Conservation (phyloP, 2,329 filamentous ascomycete genomes). For the Cytospora piceae region DNA sequence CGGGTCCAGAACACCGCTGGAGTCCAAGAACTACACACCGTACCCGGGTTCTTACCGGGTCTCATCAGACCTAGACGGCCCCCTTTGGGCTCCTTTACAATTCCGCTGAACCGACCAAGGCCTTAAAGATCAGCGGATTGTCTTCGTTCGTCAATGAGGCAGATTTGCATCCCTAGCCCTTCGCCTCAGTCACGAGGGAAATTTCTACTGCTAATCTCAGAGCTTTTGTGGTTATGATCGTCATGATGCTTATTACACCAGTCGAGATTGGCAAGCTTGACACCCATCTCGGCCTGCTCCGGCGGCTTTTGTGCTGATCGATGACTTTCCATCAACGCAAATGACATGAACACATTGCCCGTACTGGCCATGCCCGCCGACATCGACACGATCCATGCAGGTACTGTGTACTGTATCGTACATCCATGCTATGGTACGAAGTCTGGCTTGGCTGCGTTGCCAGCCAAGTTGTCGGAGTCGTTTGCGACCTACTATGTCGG, state of each 20-base stretch:
- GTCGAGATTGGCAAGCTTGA: slow-evolving; percentile 15
- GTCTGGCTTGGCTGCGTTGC: background rate
- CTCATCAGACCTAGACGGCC: background rate
- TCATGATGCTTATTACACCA: slow-evolving; percentile 14
- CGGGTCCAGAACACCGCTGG: slow-evolving; percentile 27
- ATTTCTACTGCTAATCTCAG: background rate
- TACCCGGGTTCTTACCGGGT: background rate
- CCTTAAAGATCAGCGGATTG: slow-evolving; percentile 3
- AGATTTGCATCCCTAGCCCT: background rate
- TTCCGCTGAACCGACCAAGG: background rate
- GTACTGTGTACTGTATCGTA: background rate
- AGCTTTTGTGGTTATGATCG: slow-evolving; percentile 22
- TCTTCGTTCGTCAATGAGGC: background rate
- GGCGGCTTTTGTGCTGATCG: slow-evolving; percentile 20
- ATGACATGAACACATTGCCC: background rate
- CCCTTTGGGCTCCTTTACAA: background rate
- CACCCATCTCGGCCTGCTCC: slow-evolving; percentile 28
- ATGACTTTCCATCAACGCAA: background rate
- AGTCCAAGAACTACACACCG: slow-evolving; percentile 7
- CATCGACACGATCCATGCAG: background rate
- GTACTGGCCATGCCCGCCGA: background rate
- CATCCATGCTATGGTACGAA: background rate
- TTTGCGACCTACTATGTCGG: slow-evolving; percentile 6
- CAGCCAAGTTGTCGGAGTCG: slow-evolving; percentile 13
- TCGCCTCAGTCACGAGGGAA: background rate